Percentiles rank a stretch among this genome's conserved stretches.
Evolutionary conservation across 2,329 filamentous ascomycete species (phyloP).

Genomic region (Diplodia seriata): DNA sequence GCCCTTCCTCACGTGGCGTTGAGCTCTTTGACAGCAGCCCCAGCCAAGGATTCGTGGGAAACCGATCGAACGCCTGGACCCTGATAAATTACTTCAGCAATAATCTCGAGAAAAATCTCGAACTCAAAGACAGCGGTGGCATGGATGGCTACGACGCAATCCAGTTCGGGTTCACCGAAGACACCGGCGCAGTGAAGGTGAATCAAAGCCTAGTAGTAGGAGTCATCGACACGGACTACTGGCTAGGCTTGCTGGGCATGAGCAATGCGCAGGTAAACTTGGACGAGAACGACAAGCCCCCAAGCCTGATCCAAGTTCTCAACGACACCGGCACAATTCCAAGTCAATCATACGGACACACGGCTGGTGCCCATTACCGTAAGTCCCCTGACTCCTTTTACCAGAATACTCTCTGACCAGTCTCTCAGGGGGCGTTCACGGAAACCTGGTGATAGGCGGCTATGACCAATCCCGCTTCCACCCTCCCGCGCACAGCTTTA

Average conservation of each 20-base stretch:
- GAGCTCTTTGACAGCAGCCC: slow-evolving; percentile 42
- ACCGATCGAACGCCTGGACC: too few relatives aligned
- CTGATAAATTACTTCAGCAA: slow-evolving; percentile 34
- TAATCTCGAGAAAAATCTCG: neutral
- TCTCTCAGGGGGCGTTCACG: slow-evolving; percentile 36
- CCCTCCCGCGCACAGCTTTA: slow-evolving; percentile 39
- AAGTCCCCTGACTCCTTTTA: neutral
- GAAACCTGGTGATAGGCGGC: slow-evolving; percentile 51
- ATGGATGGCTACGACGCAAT: slow-evolving; percentile 45
- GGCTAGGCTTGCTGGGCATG: slow-evolving; percentile 34
- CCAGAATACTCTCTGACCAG: neutral
- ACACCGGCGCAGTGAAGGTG: slow-evolving; percentile 37
- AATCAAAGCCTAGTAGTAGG: slow-evolving; percentile 43
- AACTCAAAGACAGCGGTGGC: neutral
- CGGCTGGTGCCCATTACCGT: slow-evolving; percentile 47
- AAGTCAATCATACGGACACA: slow-evolving; percentile 46
- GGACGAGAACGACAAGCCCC: slow-evolving; percentile 41
- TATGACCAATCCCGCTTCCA: slow-evolving; percentile 51
- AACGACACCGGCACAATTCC: slow-evolving; percentile 43
- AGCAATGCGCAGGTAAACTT: slow-evolving; percentile 35
- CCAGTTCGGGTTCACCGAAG: slow-evolving; percentile 39
- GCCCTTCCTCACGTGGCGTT: slow-evolving; percentile 42
- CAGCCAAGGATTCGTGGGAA: slow-evolving; percentile 39
- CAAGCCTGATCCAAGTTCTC: slow-evolving; percentile 42
- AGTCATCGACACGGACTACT: slow-evolving; percentile 42